Conservation (phyloP, 2,329 filamentous ascomycete genomes). For the Nemania sp. region DNA sequence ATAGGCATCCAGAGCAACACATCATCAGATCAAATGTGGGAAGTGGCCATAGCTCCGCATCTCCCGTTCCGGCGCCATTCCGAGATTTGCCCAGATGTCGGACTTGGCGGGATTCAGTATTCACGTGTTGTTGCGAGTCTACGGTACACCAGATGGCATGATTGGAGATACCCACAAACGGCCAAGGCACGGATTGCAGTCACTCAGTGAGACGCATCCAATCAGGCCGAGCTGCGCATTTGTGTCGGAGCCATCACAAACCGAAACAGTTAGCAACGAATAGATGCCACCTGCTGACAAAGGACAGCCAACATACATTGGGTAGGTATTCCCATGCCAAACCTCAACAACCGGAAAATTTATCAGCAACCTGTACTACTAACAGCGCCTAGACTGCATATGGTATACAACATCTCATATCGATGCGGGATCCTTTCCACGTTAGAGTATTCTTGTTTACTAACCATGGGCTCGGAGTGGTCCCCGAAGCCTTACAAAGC, state of each 20-base stretch:
- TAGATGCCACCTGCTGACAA: too few relatives aligned
- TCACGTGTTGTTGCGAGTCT: constrained; percentile 24
- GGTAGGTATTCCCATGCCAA: constrained; percentile 11
- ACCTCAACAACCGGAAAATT: constrained; percentile 16
- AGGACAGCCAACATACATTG: not conserved
- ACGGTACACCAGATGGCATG: not conserved
- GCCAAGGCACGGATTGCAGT: constrained; percentile 4
- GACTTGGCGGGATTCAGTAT: constrained; percentile 13
- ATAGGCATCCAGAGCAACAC: constrained; percentile 14
- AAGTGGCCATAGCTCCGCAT: constrained; percentile 18
- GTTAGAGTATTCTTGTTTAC: constrained; percentile 15
- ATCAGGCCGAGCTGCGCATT: constrained; percentile 7
- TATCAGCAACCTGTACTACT: constrained; percentile 9
- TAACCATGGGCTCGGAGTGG: constrained; percentile 10
- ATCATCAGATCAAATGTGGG: constrained; percentile 19
- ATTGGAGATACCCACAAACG: not conserved
- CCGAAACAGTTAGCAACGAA: not conserved
- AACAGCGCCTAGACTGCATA: too few relatives aligned
- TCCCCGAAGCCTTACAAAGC: constrained; percentile 6
- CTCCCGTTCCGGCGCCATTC: constrained; percentile 11
- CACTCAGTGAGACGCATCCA: constrained; percentile 14
- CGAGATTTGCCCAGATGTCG: constrained; percentile 19
- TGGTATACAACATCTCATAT: not conserved
- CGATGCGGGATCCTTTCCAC: constrained; percentile 13
- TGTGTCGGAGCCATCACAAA: not conserved